These are phyloP conservation scores for Globisporangium nodosum DNA, from an alignment of 352 stramenopile genomes.

Conservation along the genomic window DNA sequence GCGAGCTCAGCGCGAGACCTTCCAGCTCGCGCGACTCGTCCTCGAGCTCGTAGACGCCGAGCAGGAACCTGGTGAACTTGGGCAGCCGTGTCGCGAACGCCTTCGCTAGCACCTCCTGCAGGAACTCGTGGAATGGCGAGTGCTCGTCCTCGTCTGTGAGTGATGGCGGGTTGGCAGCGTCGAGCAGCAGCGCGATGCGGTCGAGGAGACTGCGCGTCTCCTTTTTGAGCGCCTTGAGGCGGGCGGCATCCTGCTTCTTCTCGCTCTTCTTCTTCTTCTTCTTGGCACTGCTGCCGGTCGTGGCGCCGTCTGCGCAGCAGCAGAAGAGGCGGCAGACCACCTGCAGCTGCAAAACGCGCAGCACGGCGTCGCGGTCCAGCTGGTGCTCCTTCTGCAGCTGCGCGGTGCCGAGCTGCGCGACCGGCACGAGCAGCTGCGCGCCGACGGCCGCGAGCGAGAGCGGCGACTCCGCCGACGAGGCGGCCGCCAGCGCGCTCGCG, in stretches of 20 bases:
- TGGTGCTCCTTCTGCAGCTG: constrained; percentile 19
- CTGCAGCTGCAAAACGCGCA: constrained; percentile 62
- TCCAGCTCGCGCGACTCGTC: constrained; percentile 24
- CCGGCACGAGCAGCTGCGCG: constrained; percentile 15
- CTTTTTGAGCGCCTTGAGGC: constrained; percentile 28
- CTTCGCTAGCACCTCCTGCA: constrained; percentile 41
- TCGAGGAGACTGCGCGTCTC: constrained; percentile 67
- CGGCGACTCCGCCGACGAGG: background rate
- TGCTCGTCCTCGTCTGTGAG: constrained; percentile 59
- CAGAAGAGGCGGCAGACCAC: constrained; percentile 46
- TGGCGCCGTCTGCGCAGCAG: constrained; percentile 19
- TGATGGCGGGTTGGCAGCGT: constrained; percentile 58
- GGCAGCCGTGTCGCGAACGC: constrained; percentile 39
- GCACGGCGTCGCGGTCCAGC: constrained; percentile 25
- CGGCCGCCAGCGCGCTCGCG: constrained; percentile 3
- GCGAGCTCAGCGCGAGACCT: constrained; percentile 8
- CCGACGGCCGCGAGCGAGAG: constrained; percentile 15
- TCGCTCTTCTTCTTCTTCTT: constrained; percentile 20
- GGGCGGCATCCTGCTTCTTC: background rate
- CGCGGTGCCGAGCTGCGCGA: constrained; percentile 24
- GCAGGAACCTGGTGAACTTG: constrained; percentile 40
- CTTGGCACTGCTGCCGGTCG: constrained; percentile 20
- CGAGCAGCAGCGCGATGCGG: constrained; percentile 66
- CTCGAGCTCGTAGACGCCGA: constrained; percentile 50
- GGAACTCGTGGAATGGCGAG: constrained; percentile 69